Conservation (phyloP, 495 filamentous ascomycete genomes). For the Aspergillus sclerotiicarbonarius region DNA sequence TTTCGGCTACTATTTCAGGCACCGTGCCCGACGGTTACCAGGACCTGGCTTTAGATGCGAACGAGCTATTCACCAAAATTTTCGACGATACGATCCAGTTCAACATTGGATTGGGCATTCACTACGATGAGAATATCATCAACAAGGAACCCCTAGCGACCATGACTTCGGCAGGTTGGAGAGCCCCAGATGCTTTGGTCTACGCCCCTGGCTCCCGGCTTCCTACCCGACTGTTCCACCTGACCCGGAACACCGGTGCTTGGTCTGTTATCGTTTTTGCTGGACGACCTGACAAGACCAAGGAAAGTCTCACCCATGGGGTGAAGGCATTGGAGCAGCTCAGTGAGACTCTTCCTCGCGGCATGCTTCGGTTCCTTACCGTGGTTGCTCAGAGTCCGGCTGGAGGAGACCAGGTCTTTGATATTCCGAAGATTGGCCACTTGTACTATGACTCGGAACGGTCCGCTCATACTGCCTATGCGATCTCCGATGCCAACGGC, state of each 20-base stretch:
- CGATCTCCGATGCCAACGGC: conserved; percentile 7
- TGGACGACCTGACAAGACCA: background rate
- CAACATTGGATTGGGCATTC: conserved; percentile 11
- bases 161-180: conserved; percentile 11
- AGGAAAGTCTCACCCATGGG: background rate
- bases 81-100: conserved; percentile 14
- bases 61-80: conserved; percentile 13
- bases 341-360: background rate
- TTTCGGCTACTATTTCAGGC: conserved; percentile 10
- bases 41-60: conserved; percentile 5
- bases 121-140: conserved; percentile 11
- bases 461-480: conserved; percentile 10
- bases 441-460: conserved; percentile 9
- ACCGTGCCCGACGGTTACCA: background rate
- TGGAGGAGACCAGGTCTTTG: conserved; percentile 6
- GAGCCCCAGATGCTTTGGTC: conserved; percentile 11
- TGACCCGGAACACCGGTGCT: conserved; percentile 3
- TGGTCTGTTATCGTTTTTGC: conserved; percentile 9
- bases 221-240: conserved; percentile 4
- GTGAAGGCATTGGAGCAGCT: background rate
- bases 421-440: conserved; percentile 4
- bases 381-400: conserved; percentile 9
- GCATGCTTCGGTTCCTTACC: conserved; percentile 9
- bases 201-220: conserved; percentile 10
- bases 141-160: conserved; percentile 4